Evolutionary conservation across 2,329 filamentous ascomycete genomes (phyloP), one percentile per base, ranked within the genome.

Genomic region (Fusarium kyushuense): DNA sequence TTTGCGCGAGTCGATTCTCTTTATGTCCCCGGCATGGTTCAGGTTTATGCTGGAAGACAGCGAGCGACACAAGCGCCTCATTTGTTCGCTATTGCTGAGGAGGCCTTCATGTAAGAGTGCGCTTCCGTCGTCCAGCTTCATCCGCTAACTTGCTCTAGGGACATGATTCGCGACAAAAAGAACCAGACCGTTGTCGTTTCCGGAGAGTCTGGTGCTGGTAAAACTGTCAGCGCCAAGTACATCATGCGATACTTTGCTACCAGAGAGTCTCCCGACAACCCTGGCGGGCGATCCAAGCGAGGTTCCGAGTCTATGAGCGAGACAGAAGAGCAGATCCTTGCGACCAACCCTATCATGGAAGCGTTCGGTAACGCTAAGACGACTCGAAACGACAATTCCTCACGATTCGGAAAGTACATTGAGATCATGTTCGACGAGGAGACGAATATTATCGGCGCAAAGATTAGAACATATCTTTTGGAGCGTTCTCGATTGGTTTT

Each of bases 191-290:
- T 99, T 68, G 96, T 99, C 54, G 96, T 99, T n/a, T 99, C 96
- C 35, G 96, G 96, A 79, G 96, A 99, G 81, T 99, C 96, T 55
- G 96, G 96, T 87, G 96, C 96, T 69, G 96, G 96, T 76, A 99
- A 99, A 84, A 99, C 96, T 7, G 96, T 99, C 79, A 98, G 95
- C 81, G 96, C 96, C 74, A 99, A 99, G 84, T 98, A 99, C 82
- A 98, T 99, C 79, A 99, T 99, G 96, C 90, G 96, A 76, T 99
- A 99, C 84, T 99, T 99, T 81, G 96, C 96, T 67, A 99, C 96
- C 42, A 90, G 96, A 87, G 96, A 97, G 81, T 91, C 94, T 10
- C 94, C 96, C 57, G 93, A 96, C 75, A 92, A 94, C 78, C 91
- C 93, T 17, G 90, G 91, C 48, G 90, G 89, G 68, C 90, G 92